Evolutionary conservation across 495 filamentous ascomycete genomes (phyloP), one percentile per base, ranked within the genome.

Genomic region (Aspergillus asperescens): DNA sequence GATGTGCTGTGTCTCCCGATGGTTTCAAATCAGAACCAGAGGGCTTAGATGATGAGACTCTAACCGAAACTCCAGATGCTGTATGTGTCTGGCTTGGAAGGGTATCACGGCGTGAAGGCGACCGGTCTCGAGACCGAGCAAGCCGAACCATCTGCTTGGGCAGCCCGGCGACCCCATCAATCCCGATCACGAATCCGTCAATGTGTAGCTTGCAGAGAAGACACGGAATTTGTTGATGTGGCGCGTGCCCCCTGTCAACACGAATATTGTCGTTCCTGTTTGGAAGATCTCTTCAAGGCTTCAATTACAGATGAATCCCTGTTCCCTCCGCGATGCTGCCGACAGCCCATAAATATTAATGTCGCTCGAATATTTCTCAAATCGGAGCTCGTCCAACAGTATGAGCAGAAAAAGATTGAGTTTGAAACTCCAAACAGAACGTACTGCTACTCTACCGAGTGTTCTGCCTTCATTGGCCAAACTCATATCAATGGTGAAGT

Each of bases 261-360:
- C 51, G 42, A 63, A 7, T 81, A 81, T 60, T 82, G 80, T 56
- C 55, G 56, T 0, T 55, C 59, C 7, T 82, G 79, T 47, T 25
- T 80, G 1, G 32, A 31, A 1, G 43, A 48, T 0, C 67, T 80
- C 1, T 78, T 81, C 58, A 48, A 50, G 18, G 28, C 44, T 0
- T 60, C 76, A 0, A 63, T 74, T 18, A 62, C 55, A 0, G 78
- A 81, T 56, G 75, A 81, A 48, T 61, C 74, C 0, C 44, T 75
- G 0, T 81, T 77, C 46, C 80, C 80, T 1, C 78, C 80, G 6
- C 67, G 72, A 16, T 82, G 80, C 58, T 81, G 77, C 46, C 50
- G 59, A 31, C 47, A 74, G 27, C 19, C 52, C 0, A 73, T 83
- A 16, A 52, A 69, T 5, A 44, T 77, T 35, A 59, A 62, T 5